Evolutionary conservation across 2,329 filamentous ascomycete genomes (phyloP), one percentile per base, ranked within the genome.

Genomic region (Chaetoscypha palmicola): DNA sequence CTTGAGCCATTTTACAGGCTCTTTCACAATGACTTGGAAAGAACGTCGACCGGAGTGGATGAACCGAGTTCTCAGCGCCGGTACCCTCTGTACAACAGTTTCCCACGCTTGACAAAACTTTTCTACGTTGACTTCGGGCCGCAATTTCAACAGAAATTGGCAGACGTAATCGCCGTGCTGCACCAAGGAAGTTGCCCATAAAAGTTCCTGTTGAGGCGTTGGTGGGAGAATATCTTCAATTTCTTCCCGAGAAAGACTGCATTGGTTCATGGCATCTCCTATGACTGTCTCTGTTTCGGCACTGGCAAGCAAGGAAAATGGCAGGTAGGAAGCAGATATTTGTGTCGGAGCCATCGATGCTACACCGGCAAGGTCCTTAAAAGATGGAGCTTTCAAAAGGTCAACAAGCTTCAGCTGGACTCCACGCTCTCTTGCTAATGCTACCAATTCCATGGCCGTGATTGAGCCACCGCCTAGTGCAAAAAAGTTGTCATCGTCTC

Each of bases 391-490:
- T n/a, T n/a, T n/a, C n/a, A n/a, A n/a, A n/a, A n/a, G n/a, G n/a
- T n/a, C n/a, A n/a, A n/a, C n/a, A n/a, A n/a, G n/a, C n/a, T n/a
- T n/a, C n/a, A n/a, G n/a, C n/a, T n/a, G 8, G 12, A 10, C 16
- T 21, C 12, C 16, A 22, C 20, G 17, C 14, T 8, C 14, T 33
- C 5, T 28, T 30, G 4, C 12, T 30, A n/a, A n/a, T 20, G 40
- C 19, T 0, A 74, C 69, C 3, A 74, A 49, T 33, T 66, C 68
- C 55, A 66, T 68, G 2, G 61, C 59, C 9, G 44, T 24, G 0
- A 64, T 41, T 0, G 61, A 63, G 36, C 61, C 60, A 10, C 62
- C 62, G 10, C 61, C 60, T 0, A 64, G 46, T 2, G 45, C 47
- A 48, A 64, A 65, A 55, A 68, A 68, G 48, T 61, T 66, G 35